Percentiles rank a stretch among this genome's conserved stretches.
Conservation (phyloP, 306 rosid species). For the Crotalaria pallida region DNA sequence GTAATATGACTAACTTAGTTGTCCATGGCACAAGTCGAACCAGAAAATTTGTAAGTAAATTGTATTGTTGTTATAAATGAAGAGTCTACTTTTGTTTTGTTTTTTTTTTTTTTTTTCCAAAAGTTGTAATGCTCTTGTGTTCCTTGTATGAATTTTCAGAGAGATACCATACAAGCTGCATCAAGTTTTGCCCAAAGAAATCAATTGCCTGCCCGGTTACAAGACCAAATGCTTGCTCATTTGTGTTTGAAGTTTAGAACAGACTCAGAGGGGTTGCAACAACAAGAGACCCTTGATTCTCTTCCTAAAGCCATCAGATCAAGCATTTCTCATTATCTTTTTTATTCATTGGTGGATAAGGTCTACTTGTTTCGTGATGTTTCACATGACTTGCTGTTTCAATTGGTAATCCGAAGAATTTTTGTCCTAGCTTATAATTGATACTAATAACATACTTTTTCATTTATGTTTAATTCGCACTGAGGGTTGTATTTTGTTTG, state of each 20-base stretch:
- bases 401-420: conserved; percentile 56
- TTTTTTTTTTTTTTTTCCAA: too few relatives aligned
- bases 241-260: conserved; percentile 87
- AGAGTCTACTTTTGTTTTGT: neutral
- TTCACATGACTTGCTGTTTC: conserved; percentile 82
- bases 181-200: conserved; percentile 91
- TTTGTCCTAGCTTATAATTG: neutral
- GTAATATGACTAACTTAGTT: conserved; percentile 95
- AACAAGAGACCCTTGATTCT: conserved; percentile 86
- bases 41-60: conserved; percentile 70
- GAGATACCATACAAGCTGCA: conserved; percentile 95
- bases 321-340: conserved; percentile 83
- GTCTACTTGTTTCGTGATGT: conserved; percentile 86
- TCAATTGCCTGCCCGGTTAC: conserved; percentile 67
- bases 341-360: conserved; percentile 63
- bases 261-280: conserved; percentile 91
- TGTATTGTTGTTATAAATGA: neutral
- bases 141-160: conserved; percentile 36
- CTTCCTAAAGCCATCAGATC: conserved; percentile 95
- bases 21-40: conserved; percentile 93
- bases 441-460: neutral
- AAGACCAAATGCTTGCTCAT: conserved; percentile 96
- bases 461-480: neutral
- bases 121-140: neutral
- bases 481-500: conserved; percentile 8